These are phyloP conservation scores for Phialophora tarda DNA, from an alignment of 2,329 filamentous ascomycete species.

Conservation along the genomic window DNA sequence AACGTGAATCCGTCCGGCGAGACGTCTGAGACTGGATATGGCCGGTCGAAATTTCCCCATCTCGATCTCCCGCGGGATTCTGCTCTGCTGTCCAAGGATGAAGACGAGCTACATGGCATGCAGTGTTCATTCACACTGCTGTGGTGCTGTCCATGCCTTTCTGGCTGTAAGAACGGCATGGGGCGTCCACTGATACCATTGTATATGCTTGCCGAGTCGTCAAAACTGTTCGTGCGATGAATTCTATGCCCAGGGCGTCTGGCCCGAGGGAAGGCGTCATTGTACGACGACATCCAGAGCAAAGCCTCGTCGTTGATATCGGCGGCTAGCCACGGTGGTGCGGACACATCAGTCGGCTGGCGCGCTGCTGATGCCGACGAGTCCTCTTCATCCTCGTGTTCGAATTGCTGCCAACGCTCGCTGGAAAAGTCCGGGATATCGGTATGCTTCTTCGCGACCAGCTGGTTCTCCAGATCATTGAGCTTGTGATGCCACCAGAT, in stretches of 20 bases:
- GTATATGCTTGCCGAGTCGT: background rate
- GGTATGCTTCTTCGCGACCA: background rate
- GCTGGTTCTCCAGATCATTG: background rate
- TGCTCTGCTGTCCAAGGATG: background rate
- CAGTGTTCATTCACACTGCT: background rate
- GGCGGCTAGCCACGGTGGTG: background rate
- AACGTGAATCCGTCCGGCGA: background rate
- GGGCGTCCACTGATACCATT: background rate
- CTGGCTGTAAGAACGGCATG: background rate
- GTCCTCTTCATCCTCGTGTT: background rate
- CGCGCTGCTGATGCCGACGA: background rate
- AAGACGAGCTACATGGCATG: background rate
- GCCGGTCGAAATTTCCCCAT: background rate
- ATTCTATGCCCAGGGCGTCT: background rate
- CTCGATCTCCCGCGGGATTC: background rate
- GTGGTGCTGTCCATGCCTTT: background rate
- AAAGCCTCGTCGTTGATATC: background rate
- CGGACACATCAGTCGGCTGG: background rate
- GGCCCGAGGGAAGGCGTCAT: background rate
- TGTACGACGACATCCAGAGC: background rate
- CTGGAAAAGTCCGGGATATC: constrained; percentile 1
- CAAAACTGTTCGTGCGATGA: background rate
- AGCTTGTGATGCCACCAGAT: background rate
- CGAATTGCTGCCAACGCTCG: background rate
- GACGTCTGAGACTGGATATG: background rate